Evolutionary conservation across 1,284 basidiomycete genomes (phyloP).

Genomic region (Meira nashicola): DNA sequence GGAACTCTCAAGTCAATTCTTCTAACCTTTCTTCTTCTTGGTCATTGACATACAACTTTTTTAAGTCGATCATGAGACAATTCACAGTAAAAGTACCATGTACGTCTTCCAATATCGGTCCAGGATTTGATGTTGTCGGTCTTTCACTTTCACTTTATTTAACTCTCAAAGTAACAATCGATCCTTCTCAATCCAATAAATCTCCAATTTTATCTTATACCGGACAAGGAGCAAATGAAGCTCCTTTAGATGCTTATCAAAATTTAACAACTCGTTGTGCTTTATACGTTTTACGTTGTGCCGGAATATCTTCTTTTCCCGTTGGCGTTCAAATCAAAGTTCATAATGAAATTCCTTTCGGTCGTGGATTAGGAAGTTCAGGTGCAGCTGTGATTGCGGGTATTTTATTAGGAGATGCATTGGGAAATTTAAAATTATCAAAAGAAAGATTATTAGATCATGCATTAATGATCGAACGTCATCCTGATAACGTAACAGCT

Average conservation of each 20-base stretch:
- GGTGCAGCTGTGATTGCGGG: constrained; percentile 97
- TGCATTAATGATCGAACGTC: constrained; percentile 97
- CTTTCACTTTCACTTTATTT: constrained; percentile 87
- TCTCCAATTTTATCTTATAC: constrained; percentile 69
- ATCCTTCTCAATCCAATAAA: constrained; percentile 15
- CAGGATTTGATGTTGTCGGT: constrained; percentile 97
- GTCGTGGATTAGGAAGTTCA: constrained; percentile 91
- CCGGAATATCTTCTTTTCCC: constrained; percentile 71
- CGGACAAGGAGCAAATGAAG: constrained; percentile 83
- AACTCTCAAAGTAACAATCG: constrained; percentile 65
- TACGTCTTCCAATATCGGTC: constrained; percentile 96
- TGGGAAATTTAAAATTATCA: constrained; percentile 71
- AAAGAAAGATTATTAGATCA: constrained; percentile 80
- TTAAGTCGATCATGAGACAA: background rate
- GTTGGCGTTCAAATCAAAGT: constrained; percentile 62
- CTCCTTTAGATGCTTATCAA: constrained; percentile 90
- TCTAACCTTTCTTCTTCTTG: too few species aligned
- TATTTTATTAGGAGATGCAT: constrained; percentile 77
- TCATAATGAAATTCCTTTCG: constrained; percentile 93
- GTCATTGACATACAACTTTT: too few species aligned
- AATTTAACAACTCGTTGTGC: constrained; percentile 97
- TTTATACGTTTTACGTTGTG: constrained; percentile 89
- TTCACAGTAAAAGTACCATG: constrained; percentile 78
- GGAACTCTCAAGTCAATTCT: too few species aligned
- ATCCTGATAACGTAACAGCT: constrained; percentile 98